phyloP scores from a whole-genome alignment of 306 rosid genomes.

The Hippophae gyantsensis region DNA sequence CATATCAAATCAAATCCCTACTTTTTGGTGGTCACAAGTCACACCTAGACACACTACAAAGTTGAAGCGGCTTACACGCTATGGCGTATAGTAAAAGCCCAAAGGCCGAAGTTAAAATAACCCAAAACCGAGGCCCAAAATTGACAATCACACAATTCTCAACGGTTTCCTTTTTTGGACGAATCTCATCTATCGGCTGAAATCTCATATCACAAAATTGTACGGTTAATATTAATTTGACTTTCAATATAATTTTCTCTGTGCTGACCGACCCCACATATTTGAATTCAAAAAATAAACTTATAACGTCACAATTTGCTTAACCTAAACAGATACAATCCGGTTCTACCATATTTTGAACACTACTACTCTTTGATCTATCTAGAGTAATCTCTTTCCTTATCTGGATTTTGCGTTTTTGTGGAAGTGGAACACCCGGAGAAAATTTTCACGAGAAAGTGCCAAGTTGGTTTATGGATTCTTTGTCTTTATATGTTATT shows the following conservation, averaged over 20 bases:
- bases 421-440: not conserved
- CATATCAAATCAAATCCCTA: too few relatives aligned
- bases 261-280: conserved; percentile 20
- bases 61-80: too few relatives aligned
- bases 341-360: not conserved
- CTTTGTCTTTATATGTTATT: not conserved
- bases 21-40: too few relatives aligned
- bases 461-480: conserved; percentile 14
- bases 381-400: not conserved
- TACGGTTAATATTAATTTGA: not conserved
- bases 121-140: conserved; percentile 9
- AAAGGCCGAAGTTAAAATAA: not conserved
- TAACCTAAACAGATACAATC: conserved; percentile 10
- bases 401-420: conserved; percentile 3
- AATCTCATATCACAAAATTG: not conserved
- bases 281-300: conserved; percentile 44
- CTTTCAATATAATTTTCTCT: conserved; percentile 6
- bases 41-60: too few relatives aligned
- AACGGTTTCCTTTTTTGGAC: not conserved
- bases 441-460: conserved; percentile 8
- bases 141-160: conserved; percentile 3
- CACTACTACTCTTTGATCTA: too few relatives aligned
- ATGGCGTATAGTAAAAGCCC: not conserved
- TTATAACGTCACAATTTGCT: conserved; percentile 36
- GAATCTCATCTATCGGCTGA: conserved; percentile 8